phyloP scores from a whole-genome alignment of 2,329 filamentous ascomycete species.

The Aspergillus ustus region DNA sequence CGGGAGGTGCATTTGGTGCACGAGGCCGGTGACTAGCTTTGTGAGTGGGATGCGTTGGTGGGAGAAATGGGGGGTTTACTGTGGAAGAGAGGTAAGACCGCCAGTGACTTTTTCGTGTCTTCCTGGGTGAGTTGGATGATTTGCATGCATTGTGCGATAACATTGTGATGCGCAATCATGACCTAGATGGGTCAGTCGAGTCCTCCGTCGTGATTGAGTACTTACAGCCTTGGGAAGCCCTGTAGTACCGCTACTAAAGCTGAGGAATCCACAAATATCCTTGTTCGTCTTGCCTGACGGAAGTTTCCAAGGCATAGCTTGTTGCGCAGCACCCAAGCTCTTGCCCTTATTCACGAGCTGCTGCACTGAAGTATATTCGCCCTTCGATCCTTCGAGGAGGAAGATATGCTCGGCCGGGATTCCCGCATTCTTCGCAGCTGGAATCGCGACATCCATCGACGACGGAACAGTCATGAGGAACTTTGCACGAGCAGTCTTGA shows the following conservation, averaged over 20 bases:
- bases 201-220: not conserved
- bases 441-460: constrained; percentile 59
- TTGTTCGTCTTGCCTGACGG: constrained; percentile 59
- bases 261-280: constrained; percentile 59
- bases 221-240: constrained; percentile 53
- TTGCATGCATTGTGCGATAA: constrained; percentile 66
- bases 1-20: constrained; percentile 67
- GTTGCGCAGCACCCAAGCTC: constrained; percentile 44
- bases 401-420: constrained; percentile 59
- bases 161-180: constrained; percentile 60
- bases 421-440: constrained; percentile 59
- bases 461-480: constrained; percentile 62
- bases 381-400: constrained; percentile 59
- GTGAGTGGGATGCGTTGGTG: not conserved
- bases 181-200: constrained; percentile 33
- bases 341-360: constrained; percentile 40
- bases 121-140: constrained; percentile 57
- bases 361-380: constrained; percentile 53
- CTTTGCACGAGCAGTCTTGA: constrained; percentile 62
- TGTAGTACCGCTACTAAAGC: constrained; percentile 56
- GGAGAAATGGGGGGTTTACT: constrained; percentile 33
- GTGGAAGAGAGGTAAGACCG: constrained; percentile 65
- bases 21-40: constrained; percentile 59
- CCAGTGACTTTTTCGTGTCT: constrained; percentile 57
- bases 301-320: constrained; percentile 56